Evolutionary conservation across 139 green algal genomes (phyloP).

Genomic region (Coccomyxa sp.): DNA sequence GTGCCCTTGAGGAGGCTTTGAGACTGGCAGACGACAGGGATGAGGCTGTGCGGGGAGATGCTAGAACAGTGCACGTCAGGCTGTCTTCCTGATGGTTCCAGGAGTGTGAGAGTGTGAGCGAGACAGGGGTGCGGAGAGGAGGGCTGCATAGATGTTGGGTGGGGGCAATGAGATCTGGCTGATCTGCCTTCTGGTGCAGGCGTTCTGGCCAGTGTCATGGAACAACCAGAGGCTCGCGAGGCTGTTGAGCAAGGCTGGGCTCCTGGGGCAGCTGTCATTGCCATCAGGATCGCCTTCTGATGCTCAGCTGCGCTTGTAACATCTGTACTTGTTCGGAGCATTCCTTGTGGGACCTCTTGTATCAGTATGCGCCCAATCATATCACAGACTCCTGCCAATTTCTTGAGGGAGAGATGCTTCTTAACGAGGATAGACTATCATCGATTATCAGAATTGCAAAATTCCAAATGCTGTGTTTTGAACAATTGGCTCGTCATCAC

Average conservation of each 20-base stretch:
- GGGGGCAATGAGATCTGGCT: not conserved
- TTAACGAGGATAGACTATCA: no score
- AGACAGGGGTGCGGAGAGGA: not conserved
- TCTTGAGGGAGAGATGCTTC: no score
- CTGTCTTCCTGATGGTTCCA: not conserved
- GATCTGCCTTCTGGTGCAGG: not conserved
- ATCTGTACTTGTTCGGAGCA: no score
- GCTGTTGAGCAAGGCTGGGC: not conserved
- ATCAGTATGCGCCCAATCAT: no score
- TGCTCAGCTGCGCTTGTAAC: no score
- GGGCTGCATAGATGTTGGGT: not conserved
- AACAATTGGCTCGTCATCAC: no score
- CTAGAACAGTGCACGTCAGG: not conserved
- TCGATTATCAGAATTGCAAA: no score
- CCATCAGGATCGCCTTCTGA: not conserved
- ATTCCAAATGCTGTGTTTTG: no score
- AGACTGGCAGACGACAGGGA: not conserved
- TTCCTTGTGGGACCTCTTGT: no score
- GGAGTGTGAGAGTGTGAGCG: not conserved
- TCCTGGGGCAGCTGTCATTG: not conserved
- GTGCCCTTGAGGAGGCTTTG: not conserved
- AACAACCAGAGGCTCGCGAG: not conserved
- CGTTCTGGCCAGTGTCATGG: not conserved
- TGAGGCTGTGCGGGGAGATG: not conserved
- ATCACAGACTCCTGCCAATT: no score